phyloP scores from a whole-genome alignment of 129 eudicot species.

The Dittrichia graveolens region DNA sequence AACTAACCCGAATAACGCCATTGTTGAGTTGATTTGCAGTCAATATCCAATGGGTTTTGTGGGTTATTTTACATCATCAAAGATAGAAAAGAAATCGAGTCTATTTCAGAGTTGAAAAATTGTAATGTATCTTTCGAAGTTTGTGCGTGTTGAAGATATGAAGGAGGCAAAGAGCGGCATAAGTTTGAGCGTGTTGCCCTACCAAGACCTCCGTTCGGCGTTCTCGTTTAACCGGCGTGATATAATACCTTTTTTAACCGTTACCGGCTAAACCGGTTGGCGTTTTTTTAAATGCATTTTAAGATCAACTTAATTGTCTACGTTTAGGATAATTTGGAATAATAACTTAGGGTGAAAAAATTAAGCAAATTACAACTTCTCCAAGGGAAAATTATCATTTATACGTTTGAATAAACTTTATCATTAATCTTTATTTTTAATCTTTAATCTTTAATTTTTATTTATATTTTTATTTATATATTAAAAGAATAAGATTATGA shows the following conservation, averaged over 20 bases:
- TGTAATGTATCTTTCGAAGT: neutral
- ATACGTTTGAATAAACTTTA: too few species aligned
- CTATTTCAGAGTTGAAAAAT: neutral
- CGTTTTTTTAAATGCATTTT: neutral
- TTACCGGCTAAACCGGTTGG: slow-evolving; percentile 31
- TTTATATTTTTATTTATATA: too few species aligned
- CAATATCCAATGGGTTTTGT: slow-evolving; percentile 22
- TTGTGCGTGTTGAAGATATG: slow-evolving; percentile 28
- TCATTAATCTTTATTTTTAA: too few species aligned
- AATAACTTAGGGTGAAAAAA: too few species aligned
- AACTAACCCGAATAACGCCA: slow-evolving; percentile 31
- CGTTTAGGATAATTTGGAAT: neutral
- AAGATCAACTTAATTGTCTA: neutral
- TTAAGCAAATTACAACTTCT: too few species aligned
- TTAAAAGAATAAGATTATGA: too few species aligned
- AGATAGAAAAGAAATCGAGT: neutral
- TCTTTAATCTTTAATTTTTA: too few species aligned
- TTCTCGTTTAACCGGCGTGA: slow-evolving; percentile 16
- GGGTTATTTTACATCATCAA: slow-evolving; percentile 27
- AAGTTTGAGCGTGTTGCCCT: slow-evolving; percentile 23
- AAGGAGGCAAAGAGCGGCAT: slow-evolving; percentile 30
- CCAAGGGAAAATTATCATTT: too few species aligned
- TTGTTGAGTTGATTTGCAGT: slow-evolving; percentile 21
- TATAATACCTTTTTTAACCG: slow-evolving; percentile 22
- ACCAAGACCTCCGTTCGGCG: neutral